Evolutionary conservation across 116 monocot species (phyloP).

Genomic region (Posidonia oceanica): DNA sequence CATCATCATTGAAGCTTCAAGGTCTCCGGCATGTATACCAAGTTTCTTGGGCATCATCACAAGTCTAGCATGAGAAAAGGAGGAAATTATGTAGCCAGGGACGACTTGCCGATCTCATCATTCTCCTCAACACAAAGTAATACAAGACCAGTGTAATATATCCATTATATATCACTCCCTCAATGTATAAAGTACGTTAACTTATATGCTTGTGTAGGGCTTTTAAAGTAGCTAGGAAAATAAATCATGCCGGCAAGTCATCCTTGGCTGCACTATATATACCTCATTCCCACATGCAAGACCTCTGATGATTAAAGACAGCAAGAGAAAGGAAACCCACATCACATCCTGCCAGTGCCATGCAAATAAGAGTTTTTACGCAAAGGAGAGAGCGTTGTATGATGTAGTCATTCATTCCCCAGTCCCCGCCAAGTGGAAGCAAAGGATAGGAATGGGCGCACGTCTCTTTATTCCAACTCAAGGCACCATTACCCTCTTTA

Average conservation of each 20-base stretch:
- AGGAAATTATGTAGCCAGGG: slow-evolving; percentile 30
- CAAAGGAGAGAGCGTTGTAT: neutral
- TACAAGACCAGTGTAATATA: neutral
- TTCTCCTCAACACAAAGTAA: neutral
- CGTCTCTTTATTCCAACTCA: neutral
- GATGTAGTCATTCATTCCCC: no score
- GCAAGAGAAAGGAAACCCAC: neutral
- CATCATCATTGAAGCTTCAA: neutral
- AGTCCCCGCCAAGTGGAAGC: neutral
- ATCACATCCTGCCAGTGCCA: neutral
- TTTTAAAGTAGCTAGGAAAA: no score
- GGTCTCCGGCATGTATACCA: neutral
- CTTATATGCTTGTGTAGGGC: neutral
- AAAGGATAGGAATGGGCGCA: neutral
- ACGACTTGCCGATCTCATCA: slow-evolving; percentile 23
- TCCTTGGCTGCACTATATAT: slow-evolving; percentile 25
- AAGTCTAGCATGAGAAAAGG: slow-evolving; percentile 33
- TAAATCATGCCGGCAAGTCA: slow-evolving; percentile 16
- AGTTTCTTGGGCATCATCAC: slow-evolving; percentile 12
- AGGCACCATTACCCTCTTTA: slow-evolving; percentile 2
- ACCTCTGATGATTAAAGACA: slow-evolving; percentile 8
- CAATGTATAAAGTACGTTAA: neutral
- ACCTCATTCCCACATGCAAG: slow-evolving; percentile 23
- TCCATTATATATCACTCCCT: neutral
- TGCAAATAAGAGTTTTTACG: neutral